These are phyloP conservation scores for Xylaria digitata DNA, from an alignment of 2,329 filamentous ascomycete genomes.

Conservation along the genomic window DNA sequence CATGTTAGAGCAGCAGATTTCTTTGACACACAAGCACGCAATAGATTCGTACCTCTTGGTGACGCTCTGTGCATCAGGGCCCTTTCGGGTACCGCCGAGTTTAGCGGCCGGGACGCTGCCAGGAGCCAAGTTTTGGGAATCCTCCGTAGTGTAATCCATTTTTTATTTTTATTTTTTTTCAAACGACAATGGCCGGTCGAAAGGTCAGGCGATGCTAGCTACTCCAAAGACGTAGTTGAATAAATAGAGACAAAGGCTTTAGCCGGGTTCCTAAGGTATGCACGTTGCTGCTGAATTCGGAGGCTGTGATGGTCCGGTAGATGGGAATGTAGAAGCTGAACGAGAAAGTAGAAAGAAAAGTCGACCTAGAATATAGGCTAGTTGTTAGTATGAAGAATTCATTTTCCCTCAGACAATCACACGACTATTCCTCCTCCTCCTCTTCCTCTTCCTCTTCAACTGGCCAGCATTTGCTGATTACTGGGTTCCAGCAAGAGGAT, in stretches of 20 bases:
- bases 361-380: conserved; percentile 43
- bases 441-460: conserved; percentile 1
- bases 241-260: conserved; percentile 33
- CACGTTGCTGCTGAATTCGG: conserved; percentile 26
- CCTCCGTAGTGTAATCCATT: conserved; percentile 68
- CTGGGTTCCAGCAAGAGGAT: conserved; percentile 7
- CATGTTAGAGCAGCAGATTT: conserved; percentile 16
- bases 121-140: conserved; percentile 75
- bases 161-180: too few species aligned
- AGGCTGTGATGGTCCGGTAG: conserved; percentile 29
- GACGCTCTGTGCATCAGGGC: conserved; percentile 76
- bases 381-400: conserved; percentile 41
- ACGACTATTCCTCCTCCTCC: conserved; percentile 3
- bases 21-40: conserved; percentile 33
- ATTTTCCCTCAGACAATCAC: conserved; percentile 21
- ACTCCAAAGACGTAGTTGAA: background rate
- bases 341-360: conserved; percentile 36
- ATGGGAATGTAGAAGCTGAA: conserved; percentile 34
- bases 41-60: conserved; percentile 73
- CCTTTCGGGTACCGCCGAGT: conserved; percentile 66
- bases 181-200: background rate
- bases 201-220: background rate
- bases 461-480: background rate
- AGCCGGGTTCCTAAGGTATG: conserved; percentile 24
- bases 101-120: conserved; percentile 72